Conservation (phyloP, 1,284 basidiomycete species). For the Tylopilus sp. region DNA sequence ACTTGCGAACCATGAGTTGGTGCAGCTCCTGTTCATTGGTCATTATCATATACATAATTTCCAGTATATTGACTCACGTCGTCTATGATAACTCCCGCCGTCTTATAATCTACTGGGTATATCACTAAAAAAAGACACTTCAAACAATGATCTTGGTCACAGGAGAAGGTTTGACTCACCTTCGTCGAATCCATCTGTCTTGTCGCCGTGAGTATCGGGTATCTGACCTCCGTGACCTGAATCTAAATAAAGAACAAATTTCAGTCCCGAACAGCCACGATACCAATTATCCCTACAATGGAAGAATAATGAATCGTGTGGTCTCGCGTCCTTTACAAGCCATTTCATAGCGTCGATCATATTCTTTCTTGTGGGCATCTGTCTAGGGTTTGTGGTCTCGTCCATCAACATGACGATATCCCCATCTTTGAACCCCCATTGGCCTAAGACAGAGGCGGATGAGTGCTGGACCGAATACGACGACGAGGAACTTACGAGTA, state of each 20-base stretch:
- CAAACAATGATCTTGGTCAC: neutral
- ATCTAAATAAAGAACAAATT: conserved; percentile 39
- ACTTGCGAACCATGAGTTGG: conserved; percentile 50
- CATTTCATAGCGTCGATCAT: conserved; percentile 85
- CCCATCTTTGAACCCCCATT: conserved; percentile 63
- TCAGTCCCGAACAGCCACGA: neutral
- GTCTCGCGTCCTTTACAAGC: conserved; percentile 75
- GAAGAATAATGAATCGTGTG: conserved; percentile 84
- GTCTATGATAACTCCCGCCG: conserved; percentile 68
- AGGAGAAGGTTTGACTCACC: conserved; percentile 38
- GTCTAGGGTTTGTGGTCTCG: conserved; percentile 55
- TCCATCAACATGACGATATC: conserved; percentile 84
- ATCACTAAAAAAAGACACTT: conserved; percentile 44
- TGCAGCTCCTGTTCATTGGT: conserved; percentile 51
- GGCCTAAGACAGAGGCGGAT: conserved; percentile 37
- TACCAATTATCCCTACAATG: conserved; percentile 56
- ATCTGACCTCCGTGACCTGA: conserved; percentile 86
- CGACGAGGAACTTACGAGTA: conserved; percentile 49
- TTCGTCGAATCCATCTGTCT: conserved; percentile 69
- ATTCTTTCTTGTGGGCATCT: conserved; percentile 73
- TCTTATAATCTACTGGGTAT: conserved; percentile 76
- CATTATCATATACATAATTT: conserved; percentile 1
- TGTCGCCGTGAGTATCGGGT: conserved; percentile 67
- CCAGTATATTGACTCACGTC: conserved; percentile 53
- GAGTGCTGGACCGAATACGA: neutral